A percentile compares a stretch with the other conserved stretches of the same genome.
Conservation (phyloP, 164 flowering plant species). For the Taxillus chinensis region DNA sequence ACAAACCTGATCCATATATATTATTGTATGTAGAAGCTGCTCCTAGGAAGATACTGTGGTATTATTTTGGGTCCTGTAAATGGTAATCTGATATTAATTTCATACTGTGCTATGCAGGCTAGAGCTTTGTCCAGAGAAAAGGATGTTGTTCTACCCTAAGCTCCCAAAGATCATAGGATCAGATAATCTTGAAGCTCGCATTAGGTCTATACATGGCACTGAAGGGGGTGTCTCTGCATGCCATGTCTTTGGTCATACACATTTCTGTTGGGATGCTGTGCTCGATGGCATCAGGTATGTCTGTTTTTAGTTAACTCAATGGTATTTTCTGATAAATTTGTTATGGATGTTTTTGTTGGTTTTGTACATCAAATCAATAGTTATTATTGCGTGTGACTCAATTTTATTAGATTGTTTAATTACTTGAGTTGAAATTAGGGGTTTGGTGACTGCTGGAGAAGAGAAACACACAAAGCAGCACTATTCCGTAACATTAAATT, state of each 20-base stretch:
- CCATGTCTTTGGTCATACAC: conserved; percentile 84
- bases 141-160: conserved; percentile 82
- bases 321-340: too few relatives aligned
- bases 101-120: conserved; percentile 32
- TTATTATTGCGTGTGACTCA: too few relatives aligned
- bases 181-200: conserved; percentile 53
- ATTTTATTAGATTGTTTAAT: too few relatives aligned
- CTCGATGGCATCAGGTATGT: conserved; percentile 71
- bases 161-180: conserved; percentile 83
- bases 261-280: conserved; percentile 78
- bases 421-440: too few relatives aligned
- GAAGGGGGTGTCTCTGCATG: conserved; percentile 39
- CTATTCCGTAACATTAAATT: too few relatives aligned
- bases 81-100: not conserved
- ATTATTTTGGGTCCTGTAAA: not conserved
- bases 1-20: too few relatives aligned
- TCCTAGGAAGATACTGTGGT: too few relatives aligned
- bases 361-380: too few relatives aligned
- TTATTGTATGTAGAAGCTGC: too few relatives aligned
- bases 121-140: conserved; percentile 86
- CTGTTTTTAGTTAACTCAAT: not conserved
- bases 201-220: conserved; percentile 55
- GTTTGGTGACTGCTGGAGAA: too few relatives aligned
- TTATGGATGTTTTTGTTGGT: too few relatives aligned
- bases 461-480: too few relatives aligned